A percentile compares a stretch with the other conserved stretches of the same genome.
phyloP scores from a whole-genome alignment of 179 eudicot species.

The Actinidia polygama region DNA sequence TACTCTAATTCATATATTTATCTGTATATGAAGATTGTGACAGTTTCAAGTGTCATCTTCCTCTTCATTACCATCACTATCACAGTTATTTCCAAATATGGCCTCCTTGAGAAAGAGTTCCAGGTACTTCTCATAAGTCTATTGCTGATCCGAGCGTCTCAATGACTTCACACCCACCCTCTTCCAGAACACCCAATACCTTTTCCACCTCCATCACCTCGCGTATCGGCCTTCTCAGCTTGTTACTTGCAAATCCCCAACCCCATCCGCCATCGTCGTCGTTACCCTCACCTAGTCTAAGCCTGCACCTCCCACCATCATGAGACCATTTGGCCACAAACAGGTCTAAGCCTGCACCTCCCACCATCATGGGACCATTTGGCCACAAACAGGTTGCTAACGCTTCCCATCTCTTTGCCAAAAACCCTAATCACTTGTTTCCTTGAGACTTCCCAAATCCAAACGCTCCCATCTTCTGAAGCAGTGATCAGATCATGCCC shows the following conservation, averaged over 20 bases:
- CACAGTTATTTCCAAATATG: neutral
- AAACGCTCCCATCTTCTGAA: conserved; percentile 29
- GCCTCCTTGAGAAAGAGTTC: conserved; percentile 32
- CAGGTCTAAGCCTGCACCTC: conserved; percentile 19
- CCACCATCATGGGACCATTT: conserved; percentile 19
- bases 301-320: neutral
- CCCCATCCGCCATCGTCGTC: neutral
- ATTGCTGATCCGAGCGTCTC: conserved; percentile 29
- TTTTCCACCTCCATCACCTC: conserved; percentile 23
- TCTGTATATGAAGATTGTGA: neutral
- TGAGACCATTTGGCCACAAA: conserved; percentile 13
- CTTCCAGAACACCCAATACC: conserved; percentile 14
- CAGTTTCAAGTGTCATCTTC: neutral
- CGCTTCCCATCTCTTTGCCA: conserved; percentile 14
- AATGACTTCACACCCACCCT: conserved; percentile 21
- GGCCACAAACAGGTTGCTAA: conserved; percentile 22
- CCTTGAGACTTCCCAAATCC: conserved; percentile 19
- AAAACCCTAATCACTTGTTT: conserved; percentile 19
- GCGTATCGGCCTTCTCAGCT: conserved; percentile 15
- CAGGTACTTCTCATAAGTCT: conserved; percentile 23
- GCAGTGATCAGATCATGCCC: conserved; percentile 23
- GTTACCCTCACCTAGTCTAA: neutral
- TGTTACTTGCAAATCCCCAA: neutral
- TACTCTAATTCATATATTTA: neutral
- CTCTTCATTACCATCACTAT: neutral